These are phyloP conservation scores for Tripterygium wilfordii DNA, from an alignment of 177 flowering plant species.

Conservation along the genomic window DNA sequence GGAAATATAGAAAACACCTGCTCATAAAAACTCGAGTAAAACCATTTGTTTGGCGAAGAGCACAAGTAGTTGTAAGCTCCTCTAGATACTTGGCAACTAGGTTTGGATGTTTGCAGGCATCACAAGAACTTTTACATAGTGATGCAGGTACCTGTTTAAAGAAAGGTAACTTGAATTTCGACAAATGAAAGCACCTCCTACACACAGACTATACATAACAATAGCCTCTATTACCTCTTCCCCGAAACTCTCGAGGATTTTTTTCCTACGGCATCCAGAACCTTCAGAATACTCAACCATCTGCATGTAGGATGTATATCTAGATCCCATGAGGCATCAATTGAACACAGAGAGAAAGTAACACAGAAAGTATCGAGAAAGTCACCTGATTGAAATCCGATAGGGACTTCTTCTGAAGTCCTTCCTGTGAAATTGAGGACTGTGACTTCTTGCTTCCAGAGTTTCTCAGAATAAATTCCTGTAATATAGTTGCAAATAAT, in stretches of 20 bases:
- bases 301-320: constrained; percentile 25
- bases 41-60: constrained; percentile 23
- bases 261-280: constrained; percentile 77
- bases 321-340: constrained; percentile 1
- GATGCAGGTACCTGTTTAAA: constrained; percentile 50
- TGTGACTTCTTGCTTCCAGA: constrained; percentile 48
- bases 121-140: constrained; percentile 72
- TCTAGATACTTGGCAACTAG: constrained; percentile 54
- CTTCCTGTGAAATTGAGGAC: constrained; percentile 37
- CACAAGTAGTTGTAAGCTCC: constrained; percentile 41
- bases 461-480: constrained; percentile 74
- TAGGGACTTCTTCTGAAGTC: constrained; percentile 45
- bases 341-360: background rate
- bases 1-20: constrained; percentile 39
- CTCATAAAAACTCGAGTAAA: constrained; percentile 40
- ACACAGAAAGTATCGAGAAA: constrained; percentile 5
- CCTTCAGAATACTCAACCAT: constrained; percentile 87
- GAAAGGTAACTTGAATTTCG: constrained; percentile 1
- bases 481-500: constrained; percentile 15
- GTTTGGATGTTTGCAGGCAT: constrained; percentile 85
- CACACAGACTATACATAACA: background rate
- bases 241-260: constrained; percentile 84
- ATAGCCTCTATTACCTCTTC: constrained; percentile 54
- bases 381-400: constrained; percentile 60
- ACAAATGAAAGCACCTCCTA: background rate